A percentile compares a stretch with the other conserved stretches of the same genome.
Evolutionary conservation across 495 filamentous ascomycete species (phyloP).

Genomic region (Penicillium daleae): DNA sequence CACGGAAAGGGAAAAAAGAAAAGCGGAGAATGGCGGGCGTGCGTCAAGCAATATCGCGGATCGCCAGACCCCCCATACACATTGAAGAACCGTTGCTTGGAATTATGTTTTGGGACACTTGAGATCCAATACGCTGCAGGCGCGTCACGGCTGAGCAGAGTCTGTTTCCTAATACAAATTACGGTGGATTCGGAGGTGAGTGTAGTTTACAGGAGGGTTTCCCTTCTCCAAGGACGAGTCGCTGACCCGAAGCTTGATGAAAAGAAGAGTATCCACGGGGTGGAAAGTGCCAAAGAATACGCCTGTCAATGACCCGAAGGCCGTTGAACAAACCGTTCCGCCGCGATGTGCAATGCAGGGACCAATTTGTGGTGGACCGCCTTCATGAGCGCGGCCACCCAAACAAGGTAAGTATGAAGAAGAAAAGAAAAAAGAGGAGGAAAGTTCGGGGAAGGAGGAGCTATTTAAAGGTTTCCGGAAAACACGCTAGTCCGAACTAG

Average conservation of each 20-base stretch:
- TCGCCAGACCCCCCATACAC: too few species aligned
- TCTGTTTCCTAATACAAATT: too few species aligned
- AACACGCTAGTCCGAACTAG: slow-evolving; percentile 29
- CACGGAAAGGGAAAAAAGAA: too few species aligned
- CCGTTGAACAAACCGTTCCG: slow-evolving; percentile 66
- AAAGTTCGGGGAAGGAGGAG: slow-evolving; percentile 19
- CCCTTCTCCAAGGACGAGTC: slow-evolving; percentile 59
- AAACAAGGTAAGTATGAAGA: slow-evolving; percentile 80
- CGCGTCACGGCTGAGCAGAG: too few species aligned
- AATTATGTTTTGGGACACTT: too few species aligned
- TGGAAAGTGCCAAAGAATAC: slow-evolving; percentile 72
- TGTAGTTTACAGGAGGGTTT: too few species aligned
- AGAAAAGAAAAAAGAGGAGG: slow-evolving; percentile 50
- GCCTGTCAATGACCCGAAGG: slow-evolving; percentile 71
- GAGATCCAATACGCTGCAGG: too few species aligned
- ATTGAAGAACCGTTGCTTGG: too few species aligned
- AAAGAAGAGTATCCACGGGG: slow-evolving; percentile 51
- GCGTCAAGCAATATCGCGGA: too few species aligned
- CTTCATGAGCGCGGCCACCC: slow-evolving; percentile 64
- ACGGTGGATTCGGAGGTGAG: too few species aligned
- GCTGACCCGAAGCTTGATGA: slow-evolving; percentile 55
- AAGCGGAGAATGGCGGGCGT: too few species aligned
- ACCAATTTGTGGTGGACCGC: slow-evolving; percentile 61
- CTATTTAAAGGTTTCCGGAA: slow-evolving; percentile 30
- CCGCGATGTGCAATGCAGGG: slow-evolving; percentile 81